These are phyloP conservation scores for Schwanniomyces yamadae DNA, from an alignment of 805 yeast species.

Conservation along the genomic window DNA sequence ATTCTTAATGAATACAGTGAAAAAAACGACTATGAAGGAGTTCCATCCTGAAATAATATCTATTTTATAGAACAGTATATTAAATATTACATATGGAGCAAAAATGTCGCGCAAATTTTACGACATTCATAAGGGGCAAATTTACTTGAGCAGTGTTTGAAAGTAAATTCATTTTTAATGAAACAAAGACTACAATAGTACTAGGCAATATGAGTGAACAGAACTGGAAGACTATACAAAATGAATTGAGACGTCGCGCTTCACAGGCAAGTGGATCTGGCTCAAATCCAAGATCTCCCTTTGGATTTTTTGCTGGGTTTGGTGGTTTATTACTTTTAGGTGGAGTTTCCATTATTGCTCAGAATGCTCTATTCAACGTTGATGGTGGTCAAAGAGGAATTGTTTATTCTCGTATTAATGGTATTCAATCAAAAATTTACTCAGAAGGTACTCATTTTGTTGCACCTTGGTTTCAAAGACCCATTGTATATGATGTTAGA, in stretches of 20 bases:
- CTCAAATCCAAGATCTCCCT: slow-evolving; percentile 32
- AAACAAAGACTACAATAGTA: slow-evolving; percentile 3
- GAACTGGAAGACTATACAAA: slow-evolving; percentile 41
- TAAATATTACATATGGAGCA: not conserved
- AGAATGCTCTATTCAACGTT: slow-evolving; percentile 55
- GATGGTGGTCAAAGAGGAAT: slow-evolving; percentile 99
- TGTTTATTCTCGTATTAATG: slow-evolving; percentile 82
- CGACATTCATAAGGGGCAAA: slow-evolving; percentile 4
- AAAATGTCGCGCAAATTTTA: slow-evolving; percentile 2
- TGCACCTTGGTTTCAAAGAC: slow-evolving; percentile 92
- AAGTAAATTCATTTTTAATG: not conserved
- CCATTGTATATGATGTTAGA: slow-evolving; percentile 89
- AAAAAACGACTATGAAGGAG: slow-evolving; percentile 77
- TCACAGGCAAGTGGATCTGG: slow-evolving; percentile 26
- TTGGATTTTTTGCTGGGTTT: slow-evolving; percentile 39
- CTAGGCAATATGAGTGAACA: slow-evolving; percentile 45
- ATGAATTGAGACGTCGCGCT: slow-evolving; percentile 42
- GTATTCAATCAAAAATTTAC: slow-evolving; percentile 79
- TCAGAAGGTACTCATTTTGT: slow-evolving; percentile 94
- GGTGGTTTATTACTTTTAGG: slow-evolving; percentile 43
- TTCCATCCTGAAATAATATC: slow-evolving; percentile 56
- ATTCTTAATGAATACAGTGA: slow-evolving; percentile 53
- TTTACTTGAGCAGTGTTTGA: not conserved
- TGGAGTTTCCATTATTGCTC: slow-evolving; percentile 40
- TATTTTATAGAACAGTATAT: not conserved